phyloP scores from a whole-genome alignment of 2,329 filamentous ascomycete species.

The Alternaria gansuensis region DNA sequence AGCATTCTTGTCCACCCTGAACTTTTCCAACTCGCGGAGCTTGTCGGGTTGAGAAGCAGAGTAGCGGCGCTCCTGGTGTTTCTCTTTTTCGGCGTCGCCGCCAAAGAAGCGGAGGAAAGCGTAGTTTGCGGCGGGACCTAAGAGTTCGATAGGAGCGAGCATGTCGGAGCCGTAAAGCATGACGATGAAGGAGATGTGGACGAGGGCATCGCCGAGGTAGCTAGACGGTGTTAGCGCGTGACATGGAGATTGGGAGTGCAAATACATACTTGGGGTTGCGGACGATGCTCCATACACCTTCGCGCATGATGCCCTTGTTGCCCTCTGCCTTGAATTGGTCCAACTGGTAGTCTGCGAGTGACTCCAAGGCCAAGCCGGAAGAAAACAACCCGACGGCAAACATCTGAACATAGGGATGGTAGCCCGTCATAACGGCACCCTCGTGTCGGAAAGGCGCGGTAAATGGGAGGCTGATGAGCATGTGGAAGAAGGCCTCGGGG shows the following conservation, averaged over 20 bases:
- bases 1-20: conserved; percentile 64
- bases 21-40: conserved; percentile 62
- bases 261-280: conserved; percentile 67
- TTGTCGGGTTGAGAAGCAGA: conserved; percentile 61
- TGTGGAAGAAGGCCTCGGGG: conserved; percentile 66
- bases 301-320: conserved; percentile 57
- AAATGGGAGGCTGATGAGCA: conserved; percentile 66
- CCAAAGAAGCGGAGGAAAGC: conserved; percentile 65
- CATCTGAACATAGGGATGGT: conserved; percentile 50
- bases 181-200: conserved; percentile 68
- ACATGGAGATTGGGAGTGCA: background rate
- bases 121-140: conserved; percentile 68
- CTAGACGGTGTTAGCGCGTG: conserved; percentile 45
- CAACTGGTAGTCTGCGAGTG: conserved; percentile 66
- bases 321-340: conserved; percentile 59
- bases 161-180: conserved; percentile 65
- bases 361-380: conserved; percentile 65
- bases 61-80: conserved; percentile 63
- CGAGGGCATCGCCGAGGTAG: conserved; percentile 68
- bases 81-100: conserved; percentile 65
- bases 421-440: conserved; percentile 50
- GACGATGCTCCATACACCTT: conserved; percentile 70
- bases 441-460: conserved; percentile 64
- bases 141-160: conserved; percentile 63
- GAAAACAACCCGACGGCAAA: conserved; percentile 64